phyloP scores from a whole-genome alignment of 371 early-diverging fungal species.

The Mucor ambiguus region DNA sequence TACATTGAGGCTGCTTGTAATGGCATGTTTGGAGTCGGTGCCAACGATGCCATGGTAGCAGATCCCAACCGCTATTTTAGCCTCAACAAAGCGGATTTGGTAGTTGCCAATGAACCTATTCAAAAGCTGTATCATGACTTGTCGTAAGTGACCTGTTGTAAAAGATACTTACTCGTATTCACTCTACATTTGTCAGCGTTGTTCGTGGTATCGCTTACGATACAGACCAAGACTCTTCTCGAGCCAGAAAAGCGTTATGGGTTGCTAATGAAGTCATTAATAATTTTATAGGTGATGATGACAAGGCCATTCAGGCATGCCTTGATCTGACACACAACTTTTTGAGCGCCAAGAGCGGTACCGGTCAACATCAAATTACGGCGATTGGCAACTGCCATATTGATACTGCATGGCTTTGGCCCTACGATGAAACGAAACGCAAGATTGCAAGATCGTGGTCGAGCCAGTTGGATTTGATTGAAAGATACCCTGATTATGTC shows the following conservation, averaged over 20 bases:
- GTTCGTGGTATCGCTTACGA: constrained; percentile 79
- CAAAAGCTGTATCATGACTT: constrained; percentile 74
- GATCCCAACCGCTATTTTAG: constrained; percentile 61
- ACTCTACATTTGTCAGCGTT: constrained; percentile 40
- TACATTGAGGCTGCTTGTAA: constrained; percentile 94
- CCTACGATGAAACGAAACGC: constrained; percentile 94
- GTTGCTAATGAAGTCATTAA: constrained; percentile 84
- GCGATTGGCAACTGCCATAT: constrained; percentile 90
- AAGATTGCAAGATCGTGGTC: constrained; percentile 94
- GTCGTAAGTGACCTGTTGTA: constrained; percentile 24
- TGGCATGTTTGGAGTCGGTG: constrained; percentile 88
- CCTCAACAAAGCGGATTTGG: constrained; percentile 67
- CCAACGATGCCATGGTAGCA: constrained; percentile 68
- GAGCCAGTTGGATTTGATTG: constrained; percentile 84
- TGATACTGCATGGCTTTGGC: constrained; percentile 90
- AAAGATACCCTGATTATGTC: constrained; percentile 82
- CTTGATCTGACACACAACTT: constrained; percentile 64
- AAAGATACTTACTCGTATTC: background rate
- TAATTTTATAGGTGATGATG: constrained; percentile 58
- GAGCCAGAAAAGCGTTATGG: constrained; percentile 71
- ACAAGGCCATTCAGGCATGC: constrained; percentile 58
- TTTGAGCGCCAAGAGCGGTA: constrained; percentile 61
- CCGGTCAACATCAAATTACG: constrained; percentile 63
- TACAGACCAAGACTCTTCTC: constrained; percentile 67
- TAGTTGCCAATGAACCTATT: constrained; percentile 67